Percentiles rank a stretch among this genome's conserved stretches.
phyloP scores from a whole-genome alignment of 768 basidiomycete genomes.

The Russula foetens region DNA sequence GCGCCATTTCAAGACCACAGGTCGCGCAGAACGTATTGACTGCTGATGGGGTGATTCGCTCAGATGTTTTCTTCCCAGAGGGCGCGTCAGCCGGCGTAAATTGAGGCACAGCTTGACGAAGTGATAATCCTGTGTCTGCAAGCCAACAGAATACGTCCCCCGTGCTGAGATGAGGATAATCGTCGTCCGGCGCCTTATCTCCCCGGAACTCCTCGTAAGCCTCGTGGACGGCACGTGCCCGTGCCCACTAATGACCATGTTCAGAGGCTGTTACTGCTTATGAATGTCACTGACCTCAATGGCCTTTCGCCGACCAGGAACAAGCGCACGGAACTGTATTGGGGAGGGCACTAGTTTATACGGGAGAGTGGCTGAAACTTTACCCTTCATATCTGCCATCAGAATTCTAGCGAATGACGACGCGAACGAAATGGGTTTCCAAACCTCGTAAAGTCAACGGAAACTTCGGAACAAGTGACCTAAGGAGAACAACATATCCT shows the following conservation, averaged over 20 bases:
- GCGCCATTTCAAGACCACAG: conserved; percentile 1
- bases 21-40: conserved; percentile 6
- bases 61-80: not conserved
- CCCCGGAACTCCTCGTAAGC: conserved; percentile 30
- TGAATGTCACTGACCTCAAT: conserved; percentile 34
- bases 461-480: conserved; percentile 32
- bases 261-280: not conserved
- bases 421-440: not conserved
- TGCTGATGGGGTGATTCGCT: not conserved
- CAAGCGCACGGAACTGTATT: conserved; percentile 29
- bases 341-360: conserved; percentile 34
- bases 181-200: conserved; percentile 19
- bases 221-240: conserved; percentile 34
- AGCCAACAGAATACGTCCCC: conserved; percentile 40
- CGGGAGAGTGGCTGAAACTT: conserved; percentile 25
- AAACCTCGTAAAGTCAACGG: conserved; percentile 39
- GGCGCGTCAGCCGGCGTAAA: conserved; percentile 3
- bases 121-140: conserved; percentile 34
- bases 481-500: conserved; percentile 31
- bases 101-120: conserved; percentile 24
- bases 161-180: conserved; percentile 27
- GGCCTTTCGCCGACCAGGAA: conserved; percentile 39
- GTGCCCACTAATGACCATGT: conserved; percentile 33
- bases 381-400: conserved; percentile 31
- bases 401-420: not conserved